Conservation (phyloP, 2,329 filamentous ascomycete genomes). For the Fusarium sp. region DNA sequence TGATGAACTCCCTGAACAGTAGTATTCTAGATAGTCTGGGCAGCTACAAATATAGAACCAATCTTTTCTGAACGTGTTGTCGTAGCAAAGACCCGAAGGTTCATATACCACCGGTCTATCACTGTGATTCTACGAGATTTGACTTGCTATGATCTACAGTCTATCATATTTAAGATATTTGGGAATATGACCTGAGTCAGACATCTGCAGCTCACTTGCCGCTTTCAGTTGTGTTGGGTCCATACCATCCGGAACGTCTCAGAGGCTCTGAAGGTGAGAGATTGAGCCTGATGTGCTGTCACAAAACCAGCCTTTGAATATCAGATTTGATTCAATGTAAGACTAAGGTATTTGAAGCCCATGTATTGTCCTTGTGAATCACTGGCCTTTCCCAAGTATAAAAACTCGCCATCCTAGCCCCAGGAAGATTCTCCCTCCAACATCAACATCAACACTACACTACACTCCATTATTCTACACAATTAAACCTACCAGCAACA, state of each 20-base stretch:
- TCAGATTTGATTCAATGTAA: too few relatives aligned
- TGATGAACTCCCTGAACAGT: rapidly evolving
- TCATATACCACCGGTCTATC: background rate
- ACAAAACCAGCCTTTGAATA: rapidly evolving
- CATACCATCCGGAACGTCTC: too few relatives aligned
- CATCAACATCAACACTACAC: background rate
- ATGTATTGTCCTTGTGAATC: background rate
- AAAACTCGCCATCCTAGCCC: background rate
- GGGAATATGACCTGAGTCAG: background rate
- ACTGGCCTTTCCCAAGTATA: background rate
- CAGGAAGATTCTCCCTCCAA: too few relatives aligned
- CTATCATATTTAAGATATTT: too few relatives aligned
- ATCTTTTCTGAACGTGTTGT: rapidly evolving
- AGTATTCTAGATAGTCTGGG: too few relatives aligned
- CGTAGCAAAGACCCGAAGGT: background rate
- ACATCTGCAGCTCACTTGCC: too few relatives aligned
- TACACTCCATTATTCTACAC: too few relatives aligned
- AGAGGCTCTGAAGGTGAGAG: background rate
- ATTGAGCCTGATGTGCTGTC: too few relatives aligned
- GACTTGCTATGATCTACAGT: too few relatives aligned
- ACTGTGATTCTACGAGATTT: rapidly evolving
- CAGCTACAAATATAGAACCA: rapidly evolving
- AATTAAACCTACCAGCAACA: background rate
- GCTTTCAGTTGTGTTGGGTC: background rate
- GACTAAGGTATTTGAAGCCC: rapidly evolving